These are phyloP conservation scores for Cadophora gregata DNA, from an alignment of 2,329 filamentous ascomycete species.

Conservation along the genomic window DNA sequence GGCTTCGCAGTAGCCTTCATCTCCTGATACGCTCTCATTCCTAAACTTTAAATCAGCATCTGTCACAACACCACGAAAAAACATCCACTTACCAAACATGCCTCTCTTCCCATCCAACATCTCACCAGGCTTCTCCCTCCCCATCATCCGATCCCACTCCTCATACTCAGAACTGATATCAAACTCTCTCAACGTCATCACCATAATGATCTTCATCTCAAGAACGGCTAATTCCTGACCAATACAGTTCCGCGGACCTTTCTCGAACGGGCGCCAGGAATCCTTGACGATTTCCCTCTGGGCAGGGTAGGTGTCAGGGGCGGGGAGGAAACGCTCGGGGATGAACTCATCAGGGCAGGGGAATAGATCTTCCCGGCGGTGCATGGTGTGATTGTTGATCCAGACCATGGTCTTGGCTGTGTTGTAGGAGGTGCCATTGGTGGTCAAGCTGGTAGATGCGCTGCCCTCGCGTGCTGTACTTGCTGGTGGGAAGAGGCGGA, in stretches of 20 bases:
- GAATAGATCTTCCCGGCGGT: slow-evolving; percentile 50
- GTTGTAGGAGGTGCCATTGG: slow-evolving; percentile 22
- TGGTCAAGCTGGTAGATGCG: slow-evolving; percentile 1
- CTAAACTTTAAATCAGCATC: not conserved
- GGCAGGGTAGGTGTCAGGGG: slow-evolving; percentile 39
- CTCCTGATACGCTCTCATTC: slow-evolving; percentile 29
- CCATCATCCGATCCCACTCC: slow-evolving; percentile 32
- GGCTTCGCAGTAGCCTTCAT: slow-evolving; percentile 31
- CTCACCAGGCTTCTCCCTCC: slow-evolving; percentile 18
- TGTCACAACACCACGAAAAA: not conserved
- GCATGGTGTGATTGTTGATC: slow-evolving; percentile 35
- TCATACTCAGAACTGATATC: slow-evolving; percentile 51
- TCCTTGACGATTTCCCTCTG: slow-evolving; percentile 41
- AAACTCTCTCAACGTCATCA: slow-evolving; percentile 53
- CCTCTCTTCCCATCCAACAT: slow-evolving; percentile 29
- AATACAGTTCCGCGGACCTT: slow-evolving; percentile 60
- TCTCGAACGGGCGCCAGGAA: slow-evolving; percentile 62
- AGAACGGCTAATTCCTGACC: slow-evolving; percentile 60
- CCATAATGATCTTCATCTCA: slow-evolving; percentile 54
- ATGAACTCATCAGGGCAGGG: slow-evolving; percentile 51
- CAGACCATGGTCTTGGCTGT: slow-evolving; percentile 28
- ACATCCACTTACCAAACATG: slow-evolving; percentile 24
- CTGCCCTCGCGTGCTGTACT: slow-evolving; percentile 19
- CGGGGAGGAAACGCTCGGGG: slow-evolving; percentile 52
- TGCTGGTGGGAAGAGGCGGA: slow-evolving; percentile 30